Evolutionary conservation across 169 alveolate species (phyloP), one percentile per base, ranked within the genome.

Genomic region (Plasmodium chabaudi): DNA sequence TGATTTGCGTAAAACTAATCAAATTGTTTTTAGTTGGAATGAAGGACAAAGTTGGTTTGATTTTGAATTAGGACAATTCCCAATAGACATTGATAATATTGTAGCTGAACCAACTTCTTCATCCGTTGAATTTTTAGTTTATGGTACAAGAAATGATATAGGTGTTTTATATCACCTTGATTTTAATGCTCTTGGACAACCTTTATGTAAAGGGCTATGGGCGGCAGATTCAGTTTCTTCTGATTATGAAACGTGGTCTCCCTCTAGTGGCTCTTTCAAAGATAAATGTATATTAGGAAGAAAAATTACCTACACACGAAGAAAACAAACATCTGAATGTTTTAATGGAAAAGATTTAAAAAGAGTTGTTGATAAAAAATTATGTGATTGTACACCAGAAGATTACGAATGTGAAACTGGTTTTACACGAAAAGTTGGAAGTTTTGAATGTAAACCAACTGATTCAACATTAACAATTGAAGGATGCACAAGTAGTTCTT

Each of bases 331-430:
- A 34, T 95, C 98, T 47, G 99, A 97, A 87, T 98, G 99, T 90
- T 98, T 96, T 92, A 98, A 98, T 93, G 99, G 99, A 47, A 97
- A 97, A 87, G 98, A 97, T 82, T 97, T 97, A 77, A 98, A 97
- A 93, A 95, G 98, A 70, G 95, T 96, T 25, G 94, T 94, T 21
- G 96, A 95, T 57, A 92, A 95, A 21, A 95, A 96, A 88, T 93
- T 94, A 42, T 98, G 99, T 92, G 95, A 94, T 47, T 98, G 99
- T 88, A 96, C 99, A 27, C 97, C 97, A 86, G 98, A 96, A 88
- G 99, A 98, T 92, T 98, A 95, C 93, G 99, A 97, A 88, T 98
- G 99, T 93, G 99, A 98, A 92, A 88, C 96, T 47, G 99, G 99
- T 34, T 98, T 95, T 89, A 88, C 97, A 9, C 94, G 99, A 39